Evolutionary conservation across 371 early-diverging fungal species (phyloP).

Genomic region (Amoeboradix gromovi): DNA sequence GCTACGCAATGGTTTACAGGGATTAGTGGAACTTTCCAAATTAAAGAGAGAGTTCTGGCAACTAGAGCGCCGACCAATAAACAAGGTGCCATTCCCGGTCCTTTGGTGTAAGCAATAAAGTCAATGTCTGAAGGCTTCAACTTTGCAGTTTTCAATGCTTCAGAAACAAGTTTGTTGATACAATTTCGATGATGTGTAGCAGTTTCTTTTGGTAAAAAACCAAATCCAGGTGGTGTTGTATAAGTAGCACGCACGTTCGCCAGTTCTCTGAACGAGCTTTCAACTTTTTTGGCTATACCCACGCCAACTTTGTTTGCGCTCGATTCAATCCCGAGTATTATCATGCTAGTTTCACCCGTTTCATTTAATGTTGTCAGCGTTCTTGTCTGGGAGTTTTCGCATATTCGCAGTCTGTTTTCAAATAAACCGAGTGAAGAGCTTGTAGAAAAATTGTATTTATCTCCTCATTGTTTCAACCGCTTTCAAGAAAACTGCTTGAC

Average conservation of each 20-base stretch:
- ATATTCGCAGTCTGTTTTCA: too few relatives aligned
- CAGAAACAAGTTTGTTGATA: conserved; percentile 40
- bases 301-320: conserved; percentile 98
- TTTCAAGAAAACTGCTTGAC: too few relatives aligned
- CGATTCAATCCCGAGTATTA: conserved; percentile 42
- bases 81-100: conserved; percentile 98
- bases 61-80: conserved; percentile 69
- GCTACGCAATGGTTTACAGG: conserved; percentile 98
- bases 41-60: conserved; percentile 66
- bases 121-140: conserved; percentile 48
- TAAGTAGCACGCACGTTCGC: conserved; percentile 84
- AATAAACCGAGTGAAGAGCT: too few relatives aligned
- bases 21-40: conserved; percentile 78
- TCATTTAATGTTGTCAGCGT: too few relatives aligned
- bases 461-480: too few relatives aligned
- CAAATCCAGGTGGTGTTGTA: conserved; percentile 87
- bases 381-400: too few relatives aligned
- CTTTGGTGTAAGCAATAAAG: conserved; percentile 88
- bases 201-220: conserved; percentile 87
- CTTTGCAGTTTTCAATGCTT: conserved; percentile 47
- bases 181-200: conserved; percentile 77
- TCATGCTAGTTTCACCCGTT: too few relatives aligned
- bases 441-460: too few relatives aligned
- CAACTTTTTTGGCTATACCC: conserved; percentile 49
- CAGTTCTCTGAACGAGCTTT: conserved; percentile 21